Evolutionary conservation across 352 stramenopile species (phyloP).

Genomic region (Thraustotheca clavata): DNA sequence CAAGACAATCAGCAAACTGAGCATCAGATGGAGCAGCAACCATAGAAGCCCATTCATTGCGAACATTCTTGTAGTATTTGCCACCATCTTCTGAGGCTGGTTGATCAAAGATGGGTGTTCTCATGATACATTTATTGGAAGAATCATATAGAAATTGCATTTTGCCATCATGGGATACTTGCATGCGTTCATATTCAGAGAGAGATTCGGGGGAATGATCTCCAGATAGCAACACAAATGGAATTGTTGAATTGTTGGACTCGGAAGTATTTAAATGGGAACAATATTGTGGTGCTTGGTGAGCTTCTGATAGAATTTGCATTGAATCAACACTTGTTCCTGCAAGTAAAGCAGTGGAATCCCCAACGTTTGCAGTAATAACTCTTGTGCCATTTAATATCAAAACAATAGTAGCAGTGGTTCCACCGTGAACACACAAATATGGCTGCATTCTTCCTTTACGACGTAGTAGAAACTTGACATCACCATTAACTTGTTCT

Average conservation of each 20-base stretch:
- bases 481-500: background rate
- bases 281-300: background rate
- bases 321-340: background rate
- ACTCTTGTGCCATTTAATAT: background rate
- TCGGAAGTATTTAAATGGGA: background rate
- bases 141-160: background rate
- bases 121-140: background rate
- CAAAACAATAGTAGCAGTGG: constrained; percentile 8
- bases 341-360: constrained; percentile 2
- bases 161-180: background rate
- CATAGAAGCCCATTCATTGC: constrained; percentile 83
- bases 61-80: constrained; percentile 88
- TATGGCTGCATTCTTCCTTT: background rate
- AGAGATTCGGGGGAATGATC: constrained; percentile 76
- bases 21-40: constrained; percentile 56
- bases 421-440: constrained; percentile 8
- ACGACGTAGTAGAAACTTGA: background rate
- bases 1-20: constrained; percentile 66
- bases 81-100: constrained; percentile 23
- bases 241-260: background rate
- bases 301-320: background rate
- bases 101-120: background rate
- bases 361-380: constrained; percentile 13
- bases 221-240: constrained; percentile 35
- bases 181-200: constrained; percentile 61